A percentile compares a stretch with the other conserved stretches of the same genome.
Evolutionary conservation across 441 rosid species (phyloP).

Genomic region (Eutrema salsugineum): DNA sequence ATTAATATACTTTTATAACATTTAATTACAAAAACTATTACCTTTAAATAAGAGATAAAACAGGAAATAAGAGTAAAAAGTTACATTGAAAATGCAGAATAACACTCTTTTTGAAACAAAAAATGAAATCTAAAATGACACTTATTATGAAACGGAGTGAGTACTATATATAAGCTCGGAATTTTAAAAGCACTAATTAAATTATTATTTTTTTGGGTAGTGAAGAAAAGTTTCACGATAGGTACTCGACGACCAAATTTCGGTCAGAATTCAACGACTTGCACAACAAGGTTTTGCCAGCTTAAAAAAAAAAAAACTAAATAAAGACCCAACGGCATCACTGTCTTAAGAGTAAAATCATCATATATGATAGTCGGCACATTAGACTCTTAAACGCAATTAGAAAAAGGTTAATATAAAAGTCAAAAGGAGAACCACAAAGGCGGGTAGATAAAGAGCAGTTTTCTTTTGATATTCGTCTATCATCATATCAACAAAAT

Average conservation of each 20-base stretch:
- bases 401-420: not conserved
- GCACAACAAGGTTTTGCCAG: constrained; percentile 13
- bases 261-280: constrained; percentile 13
- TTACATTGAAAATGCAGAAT: no score
- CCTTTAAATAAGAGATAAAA: no score
- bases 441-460: constrained; percentile 22
- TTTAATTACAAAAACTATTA: no score
- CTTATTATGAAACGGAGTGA: no score
- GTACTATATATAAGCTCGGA: no score
- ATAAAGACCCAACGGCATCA: constrained; percentile 7
- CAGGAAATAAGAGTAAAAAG: no score
- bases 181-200: no score
- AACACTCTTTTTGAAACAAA: no score
- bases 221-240: not conserved
- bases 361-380: constrained; percentile 25
- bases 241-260: constrained; percentile 14
- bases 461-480: constrained; percentile 34
- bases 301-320: no score
- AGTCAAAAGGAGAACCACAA: constrained; percentile 32
- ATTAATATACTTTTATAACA: no score
- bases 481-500: constrained; percentile 18
- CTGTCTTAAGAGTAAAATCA: not conserved
- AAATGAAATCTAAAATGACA: no score
- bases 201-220: no score
- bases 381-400: constrained; percentile 17